phyloP scores from a whole-genome alignment of 202 grass and related monocot genomes.

The Setaria viridis region DNA sequence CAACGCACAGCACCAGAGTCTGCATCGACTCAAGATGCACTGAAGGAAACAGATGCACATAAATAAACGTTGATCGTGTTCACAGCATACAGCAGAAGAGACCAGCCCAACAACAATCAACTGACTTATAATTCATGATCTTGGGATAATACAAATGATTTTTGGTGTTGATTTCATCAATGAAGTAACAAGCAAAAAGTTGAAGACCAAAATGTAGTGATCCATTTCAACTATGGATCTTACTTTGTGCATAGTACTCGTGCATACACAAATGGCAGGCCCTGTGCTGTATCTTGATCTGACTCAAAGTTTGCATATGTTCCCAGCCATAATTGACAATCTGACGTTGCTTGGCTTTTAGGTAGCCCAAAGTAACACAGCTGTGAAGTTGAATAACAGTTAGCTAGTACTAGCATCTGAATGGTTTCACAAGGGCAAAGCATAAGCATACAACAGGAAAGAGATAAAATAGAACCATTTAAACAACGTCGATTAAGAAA shows the following conservation, averaged over 20 bases:
- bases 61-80: background rate
- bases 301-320: background rate
- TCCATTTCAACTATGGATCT: conserved; percentile 14
- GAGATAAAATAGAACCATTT: background rate
- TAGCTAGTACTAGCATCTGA: background rate
- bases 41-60: background rate
- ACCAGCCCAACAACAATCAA: background rate
- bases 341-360: conserved; percentile 14
- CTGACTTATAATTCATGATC: conserved; percentile 5
- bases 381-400: too few relatives aligned
- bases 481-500: background rate
- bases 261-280: background rate
- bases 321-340: background rate
- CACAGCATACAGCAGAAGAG: background rate
- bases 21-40: too few relatives aligned
- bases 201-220: conserved; percentile 8
- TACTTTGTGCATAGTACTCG: background rate
- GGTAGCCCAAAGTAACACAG: too few relatives aligned
- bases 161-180: background rate
- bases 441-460: background rate
- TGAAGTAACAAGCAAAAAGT: background rate
- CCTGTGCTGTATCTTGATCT: conserved; percentile 19
- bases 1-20: background rate
- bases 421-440: background rate
- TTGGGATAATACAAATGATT: background rate